Percentiles rank a stretch among this genome's conserved stretches.
Conservation (phyloP, 352 stramenopile species). For the Phytophthora pini region DNA sequence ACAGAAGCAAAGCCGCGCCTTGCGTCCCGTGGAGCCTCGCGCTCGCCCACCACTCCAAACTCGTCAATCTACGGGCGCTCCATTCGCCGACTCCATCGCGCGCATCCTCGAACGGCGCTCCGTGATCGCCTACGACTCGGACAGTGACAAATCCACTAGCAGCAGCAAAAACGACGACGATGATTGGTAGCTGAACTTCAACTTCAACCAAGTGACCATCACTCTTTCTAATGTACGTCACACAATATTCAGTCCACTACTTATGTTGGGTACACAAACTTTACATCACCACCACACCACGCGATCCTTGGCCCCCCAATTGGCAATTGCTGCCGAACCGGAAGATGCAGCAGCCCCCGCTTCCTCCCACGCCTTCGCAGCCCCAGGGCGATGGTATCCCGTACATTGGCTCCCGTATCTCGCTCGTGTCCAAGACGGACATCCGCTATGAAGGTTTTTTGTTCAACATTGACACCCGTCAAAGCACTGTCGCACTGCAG, state of each 20-base stretch:
- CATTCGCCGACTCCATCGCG: slow-evolving; percentile 66
- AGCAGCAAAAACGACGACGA: slow-evolving; percentile 22
- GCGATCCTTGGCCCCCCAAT: slow-evolving; percentile 12
- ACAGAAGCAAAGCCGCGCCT: slow-evolving; percentile 50
- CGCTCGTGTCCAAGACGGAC: slow-evolving; percentile 88
- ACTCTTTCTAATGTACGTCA: slow-evolving; percentile 2
- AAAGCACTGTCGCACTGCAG: slow-evolving; percentile 85
- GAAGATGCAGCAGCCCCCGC: slow-evolving; percentile 37
- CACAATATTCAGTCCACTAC: background rate
- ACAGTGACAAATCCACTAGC: slow-evolving; percentile 42
- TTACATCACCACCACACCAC: slow-evolving; percentile 1
- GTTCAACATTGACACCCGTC: slow-evolving; percentile 87
- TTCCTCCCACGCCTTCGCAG: slow-evolving; percentile 23
- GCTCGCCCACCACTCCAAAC: slow-evolving; percentile 10
- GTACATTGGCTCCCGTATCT: slow-evolving; percentile 86
- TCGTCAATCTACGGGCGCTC: slow-evolving; percentile 13
- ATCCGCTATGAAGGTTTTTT: slow-evolving; percentile 88
- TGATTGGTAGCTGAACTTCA: slow-evolving; percentile 31
- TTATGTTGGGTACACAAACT: background rate
- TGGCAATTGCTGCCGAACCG: too few species aligned
- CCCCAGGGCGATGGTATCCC: slow-evolving; percentile 61
- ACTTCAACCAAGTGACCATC: slow-evolving; percentile 16
- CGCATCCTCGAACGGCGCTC: slow-evolving; percentile 65
- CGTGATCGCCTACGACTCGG: slow-evolving; percentile 69
- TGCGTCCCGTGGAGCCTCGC: slow-evolving; percentile 44